These are phyloP conservation scores for Hymenoscyphus linearis DNA, from an alignment of 2,329 filamentous ascomycete species.

Conservation along the genomic window DNA sequence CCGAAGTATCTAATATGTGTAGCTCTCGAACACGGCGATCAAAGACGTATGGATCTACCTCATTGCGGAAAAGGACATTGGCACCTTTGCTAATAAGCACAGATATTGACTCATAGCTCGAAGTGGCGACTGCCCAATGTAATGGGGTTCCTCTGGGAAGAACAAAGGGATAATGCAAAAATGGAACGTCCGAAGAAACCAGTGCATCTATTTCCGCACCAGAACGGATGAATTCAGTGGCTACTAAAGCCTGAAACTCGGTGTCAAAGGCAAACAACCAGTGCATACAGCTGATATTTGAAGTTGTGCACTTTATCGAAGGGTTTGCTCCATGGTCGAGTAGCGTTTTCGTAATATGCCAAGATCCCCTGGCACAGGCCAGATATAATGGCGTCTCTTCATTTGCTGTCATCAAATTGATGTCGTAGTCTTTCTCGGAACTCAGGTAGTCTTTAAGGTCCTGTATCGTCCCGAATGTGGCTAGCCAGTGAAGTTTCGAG, in stretches of 20 bases:
- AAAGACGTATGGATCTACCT: background rate
- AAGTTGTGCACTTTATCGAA: background rate
- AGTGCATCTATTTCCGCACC: background rate
- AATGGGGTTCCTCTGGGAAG: background rate
- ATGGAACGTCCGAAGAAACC: background rate
- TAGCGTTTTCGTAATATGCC: background rate
- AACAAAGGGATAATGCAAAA: background rate
- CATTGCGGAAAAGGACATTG: background rate
- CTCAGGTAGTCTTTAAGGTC: background rate
- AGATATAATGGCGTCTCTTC: background rate
- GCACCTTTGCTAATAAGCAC: background rate
- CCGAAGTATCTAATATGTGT: background rate
- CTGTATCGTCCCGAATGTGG: background rate
- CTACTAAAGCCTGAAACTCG: background rate
- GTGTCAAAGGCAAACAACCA: conserved; percentile 1
- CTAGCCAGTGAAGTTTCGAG: background rate
- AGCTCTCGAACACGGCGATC: background rate
- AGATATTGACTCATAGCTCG: background rate
- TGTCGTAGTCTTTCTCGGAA: background rate
- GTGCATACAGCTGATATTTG: background rate
- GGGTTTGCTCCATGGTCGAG: background rate
- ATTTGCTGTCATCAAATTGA: background rate
- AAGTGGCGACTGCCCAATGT: conserved; percentile 1
- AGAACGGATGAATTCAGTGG: background rate
- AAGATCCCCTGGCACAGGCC: background rate